These are phyloP conservation scores for Lentinula boryana DNA, from an alignment of 768 basidiomycete genomes.

Conservation along the genomic window DNA sequence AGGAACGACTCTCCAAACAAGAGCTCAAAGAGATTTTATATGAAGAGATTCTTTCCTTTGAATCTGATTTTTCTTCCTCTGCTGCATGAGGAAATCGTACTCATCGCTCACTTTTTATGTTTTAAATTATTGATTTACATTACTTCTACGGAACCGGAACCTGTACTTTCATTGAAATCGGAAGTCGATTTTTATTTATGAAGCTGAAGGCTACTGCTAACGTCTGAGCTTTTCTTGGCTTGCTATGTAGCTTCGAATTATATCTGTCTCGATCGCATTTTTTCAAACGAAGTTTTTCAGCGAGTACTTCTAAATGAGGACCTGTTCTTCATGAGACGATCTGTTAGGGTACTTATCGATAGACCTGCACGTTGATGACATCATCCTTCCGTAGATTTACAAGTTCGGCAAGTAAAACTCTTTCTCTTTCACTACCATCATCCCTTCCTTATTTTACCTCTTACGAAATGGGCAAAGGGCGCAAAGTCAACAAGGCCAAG, in stretches of 20 bases:
- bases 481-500: conserved; percentile 3
- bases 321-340: too few species aligned
- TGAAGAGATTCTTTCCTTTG: conserved; percentile 92
- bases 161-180: not conserved
- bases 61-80: conserved; percentile 31
- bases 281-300: too few species aligned
- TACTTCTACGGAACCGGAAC: not conserved
- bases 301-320: too few species aligned
- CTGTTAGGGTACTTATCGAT: too few species aligned
- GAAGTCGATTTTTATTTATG: not conserved
- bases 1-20: conserved; percentile 93
- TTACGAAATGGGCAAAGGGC: conserved; percentile 4
- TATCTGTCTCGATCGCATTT: too few species aligned
- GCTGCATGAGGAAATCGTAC: not conserved
- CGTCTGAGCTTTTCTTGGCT: too few species aligned
- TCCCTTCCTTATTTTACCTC: not conserved
- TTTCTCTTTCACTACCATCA: conserved; percentile 2
- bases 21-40: conserved; percentile 92
- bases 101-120: not conserved
- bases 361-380: not conserved
- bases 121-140: not conserved
- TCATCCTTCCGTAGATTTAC: not conserved
- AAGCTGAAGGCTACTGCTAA: not conserved
- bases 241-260: too few species aligned
- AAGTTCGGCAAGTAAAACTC: not conserved